Evolutionary conservation across 2,329 filamentous ascomycete species (phyloP).

Genomic region (Fusarium sublunatum): DNA sequence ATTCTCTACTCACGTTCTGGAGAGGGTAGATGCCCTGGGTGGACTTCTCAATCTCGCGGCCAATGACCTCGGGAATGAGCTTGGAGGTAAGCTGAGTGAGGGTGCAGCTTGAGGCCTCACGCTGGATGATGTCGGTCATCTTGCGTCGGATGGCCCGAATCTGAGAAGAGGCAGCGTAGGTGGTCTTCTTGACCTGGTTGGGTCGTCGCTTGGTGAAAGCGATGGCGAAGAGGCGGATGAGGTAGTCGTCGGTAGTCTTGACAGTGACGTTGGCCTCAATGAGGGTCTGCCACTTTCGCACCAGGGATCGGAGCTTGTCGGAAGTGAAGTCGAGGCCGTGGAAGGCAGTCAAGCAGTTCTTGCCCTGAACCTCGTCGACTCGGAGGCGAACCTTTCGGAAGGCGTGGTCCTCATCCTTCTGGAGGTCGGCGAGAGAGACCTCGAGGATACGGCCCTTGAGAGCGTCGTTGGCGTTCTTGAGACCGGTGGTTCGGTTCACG

Average conservation of each 20-base stretch:
- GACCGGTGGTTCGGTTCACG: slow-evolving; percentile 98
- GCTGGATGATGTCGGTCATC: slow-evolving; percentile 99
- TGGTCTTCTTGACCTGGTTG: slow-evolving; percentile 99
- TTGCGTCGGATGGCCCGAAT: slow-evolving; percentile 98
- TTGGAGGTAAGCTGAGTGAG: slow-evolving; percentile 97
- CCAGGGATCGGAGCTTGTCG: slow-evolving; percentile 98
- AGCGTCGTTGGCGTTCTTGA: slow-evolving; percentile 99
- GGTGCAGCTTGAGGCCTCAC: slow-evolving; percentile 94
- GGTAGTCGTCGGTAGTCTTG: slow-evolving; percentile 99
- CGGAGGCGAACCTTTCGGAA: slow-evolving; percentile 99
- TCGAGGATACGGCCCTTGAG: slow-evolving; percentile 99
- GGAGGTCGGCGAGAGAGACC: slow-evolving; percentile 97
- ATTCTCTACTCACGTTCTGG: slow-evolving; percentile 81
- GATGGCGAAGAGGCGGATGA: slow-evolving; percentile 98
- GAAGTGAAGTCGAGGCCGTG: slow-evolving; percentile 99
- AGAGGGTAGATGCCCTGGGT: slow-evolving; percentile 99
- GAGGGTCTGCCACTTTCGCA: slow-evolving; percentile 99
- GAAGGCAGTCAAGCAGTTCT: slow-evolving; percentile 99
- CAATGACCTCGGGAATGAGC: slow-evolving; percentile 99
- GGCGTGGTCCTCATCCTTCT: slow-evolving; percentile 99
- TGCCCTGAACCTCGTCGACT: slow-evolving; percentile 98
- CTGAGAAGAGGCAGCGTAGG: slow-evolving; percentile 96
- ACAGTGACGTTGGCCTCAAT: slow-evolving; percentile 99
- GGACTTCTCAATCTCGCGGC: slow-evolving; percentile 99
- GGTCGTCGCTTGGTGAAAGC: slow-evolving; percentile 99